Conservation (phyloP, 2,329 filamentous ascomycete genomes). For the Penicillium frequentans region DNA sequence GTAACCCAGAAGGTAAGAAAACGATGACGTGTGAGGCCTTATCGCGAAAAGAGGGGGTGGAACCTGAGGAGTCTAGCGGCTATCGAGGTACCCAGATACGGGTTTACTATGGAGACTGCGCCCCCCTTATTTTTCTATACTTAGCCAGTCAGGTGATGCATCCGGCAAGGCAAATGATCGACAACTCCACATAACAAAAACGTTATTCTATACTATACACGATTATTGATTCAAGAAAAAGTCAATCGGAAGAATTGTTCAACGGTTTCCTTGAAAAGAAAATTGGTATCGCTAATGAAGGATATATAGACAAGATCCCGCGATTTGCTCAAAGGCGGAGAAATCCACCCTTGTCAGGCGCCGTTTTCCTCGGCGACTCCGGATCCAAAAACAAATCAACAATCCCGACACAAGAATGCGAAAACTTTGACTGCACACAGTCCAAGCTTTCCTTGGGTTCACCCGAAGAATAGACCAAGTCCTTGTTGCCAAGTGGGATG, state of each 20-base stretch:
- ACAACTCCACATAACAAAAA: not conserved
- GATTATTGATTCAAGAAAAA: not conserved
- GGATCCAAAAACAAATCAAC: conserved; percentile 9
- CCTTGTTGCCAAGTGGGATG: not conserved
- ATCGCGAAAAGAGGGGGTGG: conserved; percentile 30
- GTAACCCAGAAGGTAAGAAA: not conserved
- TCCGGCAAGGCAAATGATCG: not conserved
- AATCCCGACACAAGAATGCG: conserved; percentile 10
- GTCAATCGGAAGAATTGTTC: not conserved
- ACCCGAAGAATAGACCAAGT: too few relatives aligned
- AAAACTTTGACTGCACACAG: conserved; percentile 5
- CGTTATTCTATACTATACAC: not conserved
- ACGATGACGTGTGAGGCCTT: conserved; percentile 25
- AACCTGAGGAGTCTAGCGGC: conserved; percentile 11
- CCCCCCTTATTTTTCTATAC: conserved; percentile 1
- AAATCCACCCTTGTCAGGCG: conserved; percentile 13
- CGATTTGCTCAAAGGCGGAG: conserved; percentile 2
- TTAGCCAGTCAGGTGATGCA: conserved; percentile 4
- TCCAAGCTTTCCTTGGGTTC: conserved; percentile 6
- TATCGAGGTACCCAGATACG: conserved; percentile 6
- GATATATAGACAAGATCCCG: conserved; percentile 22
- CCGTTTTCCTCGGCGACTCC: conserved; percentile 15
- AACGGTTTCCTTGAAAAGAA: not conserved
- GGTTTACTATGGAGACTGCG: not conserved
- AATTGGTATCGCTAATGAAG: conserved; percentile 5